Evolutionary conservation across 75 land plant genomes (phyloP).

Genomic region (Sequoia sempervirens): DNA sequence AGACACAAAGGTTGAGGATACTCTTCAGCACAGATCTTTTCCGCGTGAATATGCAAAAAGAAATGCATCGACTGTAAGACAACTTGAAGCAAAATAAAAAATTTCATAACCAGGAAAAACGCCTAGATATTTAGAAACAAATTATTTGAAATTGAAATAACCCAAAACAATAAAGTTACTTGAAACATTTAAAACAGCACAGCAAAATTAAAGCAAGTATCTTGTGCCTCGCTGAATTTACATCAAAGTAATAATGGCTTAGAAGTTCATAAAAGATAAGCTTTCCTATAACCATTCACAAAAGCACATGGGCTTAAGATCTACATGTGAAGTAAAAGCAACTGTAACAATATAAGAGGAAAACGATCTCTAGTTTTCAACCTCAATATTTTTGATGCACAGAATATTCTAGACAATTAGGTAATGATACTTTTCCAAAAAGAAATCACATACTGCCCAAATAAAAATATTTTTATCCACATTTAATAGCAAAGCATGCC

Average conservation of each 20-base stretch:
- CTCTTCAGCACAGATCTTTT: conserved; percentile 78
- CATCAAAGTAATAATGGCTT: background rate
- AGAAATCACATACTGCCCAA: background rate
- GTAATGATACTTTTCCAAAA: background rate
- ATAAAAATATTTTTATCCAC: background rate
- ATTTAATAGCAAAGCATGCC: background rate
- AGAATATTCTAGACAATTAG: background rate
- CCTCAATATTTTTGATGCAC: background rate
- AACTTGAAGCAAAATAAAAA: background rate
- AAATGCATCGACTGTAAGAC: conserved; percentile 2
- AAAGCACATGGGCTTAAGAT: background rate
- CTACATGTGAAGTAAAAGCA: background rate
- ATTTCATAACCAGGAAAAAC: background rate
- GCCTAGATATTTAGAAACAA: background rate
- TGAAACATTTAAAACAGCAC: background rate
- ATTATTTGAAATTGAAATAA: background rate
- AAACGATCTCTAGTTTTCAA: background rate
- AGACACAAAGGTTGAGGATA: conserved; percentile 55
- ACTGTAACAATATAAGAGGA: background rate
- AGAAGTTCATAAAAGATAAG: background rate
- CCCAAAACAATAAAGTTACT: background rate
- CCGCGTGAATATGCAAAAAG: conserved; percentile 8
- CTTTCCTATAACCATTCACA: background rate
- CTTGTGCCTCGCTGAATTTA: background rate
- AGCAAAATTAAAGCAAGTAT: background rate